These are phyloP conservation scores for Podaxis mareebaensis DNA, from an alignment of 768 basidiomycete species.

Conservation along the genomic window DNA sequence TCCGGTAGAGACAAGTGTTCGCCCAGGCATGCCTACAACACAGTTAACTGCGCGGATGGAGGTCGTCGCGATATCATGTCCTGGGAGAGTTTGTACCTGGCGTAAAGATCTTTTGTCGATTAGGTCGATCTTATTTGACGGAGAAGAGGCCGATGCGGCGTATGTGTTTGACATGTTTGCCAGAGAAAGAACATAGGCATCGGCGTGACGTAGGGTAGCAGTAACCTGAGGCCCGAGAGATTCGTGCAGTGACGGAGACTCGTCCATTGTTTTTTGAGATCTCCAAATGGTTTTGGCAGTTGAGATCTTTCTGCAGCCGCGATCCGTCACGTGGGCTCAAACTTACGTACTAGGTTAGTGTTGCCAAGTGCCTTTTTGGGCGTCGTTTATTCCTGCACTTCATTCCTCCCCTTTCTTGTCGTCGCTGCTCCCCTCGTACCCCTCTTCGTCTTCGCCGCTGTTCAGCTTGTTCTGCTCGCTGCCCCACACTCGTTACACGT, in stretches of 20 bases:
- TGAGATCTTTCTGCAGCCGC: neutral
- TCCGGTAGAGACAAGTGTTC: slow-evolving; percentile 62
- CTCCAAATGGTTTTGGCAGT: neutral
- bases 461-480: slow-evolving; percentile 24
- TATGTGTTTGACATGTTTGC: slow-evolving; percentile 41
- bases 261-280: slow-evolving; percentile 3
- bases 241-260: slow-evolving; percentile 8
- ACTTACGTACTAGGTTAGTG: neutral
- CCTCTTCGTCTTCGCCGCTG: slow-evolving; percentile 20
- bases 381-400: neutral
- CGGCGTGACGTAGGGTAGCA: neutral
- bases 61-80: slow-evolving; percentile 61
- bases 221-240: neutral
- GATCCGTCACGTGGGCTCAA: slow-evolving; percentile 1
- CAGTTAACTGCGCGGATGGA: slow-evolving; percentile 46
- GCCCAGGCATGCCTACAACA: slow-evolving; percentile 41
- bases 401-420: neutral
- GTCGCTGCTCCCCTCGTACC: neutral
- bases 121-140: slow-evolving; percentile 66
- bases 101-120: slow-evolving; percentile 61
- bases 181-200: slow-evolving; percentile 64
- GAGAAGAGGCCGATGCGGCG: slow-evolving; percentile 63
- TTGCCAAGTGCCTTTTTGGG: neutral
- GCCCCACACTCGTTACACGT: slow-evolving; percentile 36
- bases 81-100: slow-evolving; percentile 46